Percentiles rank a stretch among this genome's conserved stretches.
Evolutionary conservation across 2,329 filamentous ascomycete species (phyloP).

Genomic region (Penicillium brevicompactum): DNA sequence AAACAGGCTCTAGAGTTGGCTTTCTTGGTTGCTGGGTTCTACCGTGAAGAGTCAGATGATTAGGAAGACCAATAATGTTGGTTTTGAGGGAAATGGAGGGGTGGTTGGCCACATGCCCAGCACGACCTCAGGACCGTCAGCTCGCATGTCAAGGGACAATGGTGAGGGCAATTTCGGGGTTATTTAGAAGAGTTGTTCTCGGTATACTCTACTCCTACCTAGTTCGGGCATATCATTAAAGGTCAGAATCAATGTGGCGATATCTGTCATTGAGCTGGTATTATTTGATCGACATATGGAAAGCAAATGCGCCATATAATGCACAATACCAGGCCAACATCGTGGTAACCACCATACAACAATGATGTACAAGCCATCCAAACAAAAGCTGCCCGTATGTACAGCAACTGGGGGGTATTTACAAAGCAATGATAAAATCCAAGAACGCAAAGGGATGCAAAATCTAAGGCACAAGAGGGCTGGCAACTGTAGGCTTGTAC

Average conservation of each 20-base stretch:
- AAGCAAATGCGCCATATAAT: neutral
- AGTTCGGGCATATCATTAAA: neutral
- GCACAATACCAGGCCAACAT: neutral
- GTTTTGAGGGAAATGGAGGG: neutral
- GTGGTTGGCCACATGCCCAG: neutral
- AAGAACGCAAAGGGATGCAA: conserved; percentile 3
- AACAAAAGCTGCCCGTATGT: conserved; percentile 22
- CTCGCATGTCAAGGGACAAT: neutral
- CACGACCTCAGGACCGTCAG: neutral
- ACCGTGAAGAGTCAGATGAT: conserved; percentile 50
- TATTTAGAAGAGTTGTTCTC: neutral
- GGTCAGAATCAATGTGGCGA: neutral
- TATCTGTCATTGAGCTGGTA: neutral
- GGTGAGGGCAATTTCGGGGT: neutral
- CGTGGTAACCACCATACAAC: neutral
- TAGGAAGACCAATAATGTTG: neutral
- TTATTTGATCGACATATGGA: neutral
- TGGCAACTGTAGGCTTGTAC: conserved; percentile 74
- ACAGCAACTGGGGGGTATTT: conserved; percentile 17
- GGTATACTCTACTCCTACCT: no score
- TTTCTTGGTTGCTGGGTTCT: conserved; percentile 88
- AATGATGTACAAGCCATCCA: neutral
- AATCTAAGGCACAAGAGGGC: conserved; percentile 62
- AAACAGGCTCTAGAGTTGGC: conserved; percentile 96
- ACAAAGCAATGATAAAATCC: conserved; percentile 10